Evolutionary conservation across 1,284 basidiomycete genomes (phyloP).

Genomic region (Ustilago crameri): DNA sequence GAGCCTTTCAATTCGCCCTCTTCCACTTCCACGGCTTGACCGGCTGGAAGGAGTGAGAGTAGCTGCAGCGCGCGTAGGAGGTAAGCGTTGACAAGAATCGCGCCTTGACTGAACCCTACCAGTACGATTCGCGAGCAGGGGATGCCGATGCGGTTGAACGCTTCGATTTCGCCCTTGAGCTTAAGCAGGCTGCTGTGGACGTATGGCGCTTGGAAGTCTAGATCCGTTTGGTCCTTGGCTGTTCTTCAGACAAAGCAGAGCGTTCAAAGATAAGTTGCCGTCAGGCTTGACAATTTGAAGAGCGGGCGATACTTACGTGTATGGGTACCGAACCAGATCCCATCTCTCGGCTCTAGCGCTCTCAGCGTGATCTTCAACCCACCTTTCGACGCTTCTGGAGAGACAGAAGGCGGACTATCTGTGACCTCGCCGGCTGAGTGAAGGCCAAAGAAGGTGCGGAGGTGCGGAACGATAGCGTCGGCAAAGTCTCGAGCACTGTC

Average conservation of each 20-base stretch:
- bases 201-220: constrained; percentile 19
- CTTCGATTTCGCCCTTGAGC: constrained; percentile 14
- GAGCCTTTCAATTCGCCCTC: neutral
- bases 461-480: constrained; percentile 23
- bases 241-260: neutral
- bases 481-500: constrained; percentile 35
- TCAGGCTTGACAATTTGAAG: neutral
- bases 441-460: constrained; percentile 16
- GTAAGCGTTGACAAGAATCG: constrained; percentile 21
- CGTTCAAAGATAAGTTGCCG: neutral
- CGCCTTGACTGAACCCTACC: constrained; percentile 29
- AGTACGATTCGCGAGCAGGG: constrained; percentile 13
- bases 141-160: constrained; percentile 13
- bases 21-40: neutral
- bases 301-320: constrained; percentile 10
- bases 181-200: constrained; percentile 17
- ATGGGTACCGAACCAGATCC: constrained; percentile 17
- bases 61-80: constrained; percentile 11
- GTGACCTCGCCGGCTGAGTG: constrained; percentile 8
- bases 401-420: neutral
- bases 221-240: constrained; percentile 12
- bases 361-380: constrained; percentile 6
- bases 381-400: neutral
- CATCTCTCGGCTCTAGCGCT: constrained; percentile 18
- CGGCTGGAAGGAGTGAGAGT: neutral